Evolutionary conservation across 2,329 filamentous ascomycete genomes (phyloP).

Genomic region (Penicillium sp.): DNA sequence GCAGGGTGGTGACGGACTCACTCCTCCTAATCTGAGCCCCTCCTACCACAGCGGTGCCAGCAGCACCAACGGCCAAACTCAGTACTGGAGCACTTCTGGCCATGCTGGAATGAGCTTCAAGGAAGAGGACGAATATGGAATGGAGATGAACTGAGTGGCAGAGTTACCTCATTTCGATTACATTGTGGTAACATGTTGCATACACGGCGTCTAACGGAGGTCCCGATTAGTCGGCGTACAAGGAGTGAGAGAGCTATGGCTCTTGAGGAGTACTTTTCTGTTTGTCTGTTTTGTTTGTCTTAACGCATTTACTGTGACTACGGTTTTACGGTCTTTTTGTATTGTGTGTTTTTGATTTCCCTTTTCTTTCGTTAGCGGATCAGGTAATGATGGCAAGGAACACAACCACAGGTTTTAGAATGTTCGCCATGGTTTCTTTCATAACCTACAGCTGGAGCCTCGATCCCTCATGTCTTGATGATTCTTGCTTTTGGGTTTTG

Average conservation of each 20-base stretch:
- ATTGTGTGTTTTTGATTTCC: not conserved
- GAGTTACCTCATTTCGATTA: constrained; percentile 4
- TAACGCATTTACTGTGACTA: constrained; percentile 3
- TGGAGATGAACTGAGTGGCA: constrained; percentile 60
- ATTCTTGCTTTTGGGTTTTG: constrained; percentile 1
- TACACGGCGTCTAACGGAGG: constrained; percentile 27
- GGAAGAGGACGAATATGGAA: constrained; percentile 90
- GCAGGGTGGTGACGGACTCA: constrained; percentile 48
- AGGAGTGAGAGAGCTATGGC: not conserved
- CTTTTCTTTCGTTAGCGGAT: not conserved
- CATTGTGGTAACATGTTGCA: constrained; percentile 28
- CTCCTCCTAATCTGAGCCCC: constrained; percentile 66
- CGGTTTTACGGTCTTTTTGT: constrained; percentile 13
- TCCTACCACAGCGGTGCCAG: constrained; percentile 72
- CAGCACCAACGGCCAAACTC: constrained; percentile 56
- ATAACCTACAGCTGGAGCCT: not conserved
- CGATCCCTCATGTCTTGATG: not conserved
- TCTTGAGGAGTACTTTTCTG: not conserved
- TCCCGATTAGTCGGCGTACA: not conserved
- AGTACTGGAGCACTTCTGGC: constrained; percentile 54
- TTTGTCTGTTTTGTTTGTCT: not conserved
- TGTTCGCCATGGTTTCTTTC: constrained; percentile 1
- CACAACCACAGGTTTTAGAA: not conserved
- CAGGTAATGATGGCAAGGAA: not conserved
- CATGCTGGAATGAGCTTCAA: constrained; percentile 73